These are phyloP conservation scores for Croton setiger DNA, from an alignment of 441 rosid genomes.

Conservation along the genomic window DNA sequence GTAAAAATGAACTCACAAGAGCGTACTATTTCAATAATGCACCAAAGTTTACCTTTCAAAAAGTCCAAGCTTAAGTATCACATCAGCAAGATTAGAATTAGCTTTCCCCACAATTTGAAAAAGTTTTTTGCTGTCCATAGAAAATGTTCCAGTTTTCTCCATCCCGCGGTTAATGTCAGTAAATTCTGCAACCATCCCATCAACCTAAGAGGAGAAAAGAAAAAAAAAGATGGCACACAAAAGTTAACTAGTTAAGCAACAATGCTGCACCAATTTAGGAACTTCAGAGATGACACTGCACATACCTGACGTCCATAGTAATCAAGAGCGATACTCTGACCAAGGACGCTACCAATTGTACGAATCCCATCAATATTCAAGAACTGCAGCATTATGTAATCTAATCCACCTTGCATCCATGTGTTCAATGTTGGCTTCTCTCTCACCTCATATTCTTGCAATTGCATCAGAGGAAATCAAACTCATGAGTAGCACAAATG, in stretches of 20 bases:
- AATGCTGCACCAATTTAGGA: slow-evolving; percentile 1
- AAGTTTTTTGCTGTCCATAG: slow-evolving; percentile 91
- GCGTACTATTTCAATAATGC: background rate
- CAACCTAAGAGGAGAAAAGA: slow-evolving; percentile 49
- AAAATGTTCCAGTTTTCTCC: slow-evolving; percentile 93
- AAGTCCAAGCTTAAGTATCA: slow-evolving; percentile 92
- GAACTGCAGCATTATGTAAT: slow-evolving; percentile 83
- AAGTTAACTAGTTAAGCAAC: slow-evolving; percentile 10
- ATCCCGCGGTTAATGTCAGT: slow-evolving; percentile 91
- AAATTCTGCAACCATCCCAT: slow-evolving; percentile 95
- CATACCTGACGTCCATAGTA: slow-evolving; percentile 95
- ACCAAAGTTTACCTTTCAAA: slow-evolving; percentile 75
- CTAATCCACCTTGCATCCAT: slow-evolving; percentile 92
- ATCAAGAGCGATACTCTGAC: slow-evolving; percentile 95
- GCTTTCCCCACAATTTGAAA: slow-evolving; percentile 96
- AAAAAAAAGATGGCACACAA: slow-evolving; percentile 2
- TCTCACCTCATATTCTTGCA: slow-evolving; percentile 88
- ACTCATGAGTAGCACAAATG: background rate
- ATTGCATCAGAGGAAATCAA: slow-evolving; percentile 26
- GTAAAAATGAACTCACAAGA: background rate
- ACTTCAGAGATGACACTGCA: slow-evolving; percentile 8
- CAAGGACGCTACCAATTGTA: slow-evolving; percentile 88
- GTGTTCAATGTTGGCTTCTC: slow-evolving; percentile 64
- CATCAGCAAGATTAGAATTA: slow-evolving; percentile 91
- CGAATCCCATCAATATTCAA: slow-evolving; percentile 85